Evolutionary conservation across 441 rosid species (phyloP), one percentile per base, ranked within the genome.

Genomic region (Pelargonium australe): DNA sequence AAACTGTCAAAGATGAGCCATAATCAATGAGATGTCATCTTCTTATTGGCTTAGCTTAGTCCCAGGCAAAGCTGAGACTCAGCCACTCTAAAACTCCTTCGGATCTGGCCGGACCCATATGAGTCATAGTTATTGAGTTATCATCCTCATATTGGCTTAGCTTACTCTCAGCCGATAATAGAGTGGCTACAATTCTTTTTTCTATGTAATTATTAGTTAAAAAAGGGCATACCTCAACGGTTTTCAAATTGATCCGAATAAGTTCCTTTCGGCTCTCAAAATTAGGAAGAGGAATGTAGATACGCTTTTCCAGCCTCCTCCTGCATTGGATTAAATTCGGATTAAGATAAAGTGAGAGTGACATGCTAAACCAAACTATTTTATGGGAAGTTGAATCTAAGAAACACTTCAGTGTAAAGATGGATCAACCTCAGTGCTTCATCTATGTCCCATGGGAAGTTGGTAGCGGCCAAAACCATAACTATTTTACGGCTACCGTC

Each of bases 361-460:
- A 63, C 20, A 51, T 41, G 25, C 45, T 63, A 44, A 57, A 68
- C 11, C 20, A 12, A 73, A 70, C 20, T 14, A 17, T 43, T 34
- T 34, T 34, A 13, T 34, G 63, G 47, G 47, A 43, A 16, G 20
- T 55, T 55, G 7, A 53, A 53, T 8, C 9, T 19, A 20, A 9
- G 11, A 23, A 58, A 60, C 13, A 20, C 5, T 60, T 60, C 37
- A 23, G n/a, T 60, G 13, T 25, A 40, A 71, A 66, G 13, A 71
- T 64, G 13, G 63, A 63, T 60, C 67, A 73, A 92, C 99, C 99
- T 87, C 73, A 95, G 87, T 7, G 99, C 99, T 85, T 92, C 96
- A 60, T 95, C 99, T 76, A 92, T 92, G 87, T 95, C 98, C 98
- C 99, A 95, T 1, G 99, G 99, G 75, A 95, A 95, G 83, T 95